Evolutionary conservation across 2,329 filamentous ascomycete genomes (phyloP), one percentile per base, ranked within the genome.

Genomic region (Colletotrichum nymphaeae): DNA sequence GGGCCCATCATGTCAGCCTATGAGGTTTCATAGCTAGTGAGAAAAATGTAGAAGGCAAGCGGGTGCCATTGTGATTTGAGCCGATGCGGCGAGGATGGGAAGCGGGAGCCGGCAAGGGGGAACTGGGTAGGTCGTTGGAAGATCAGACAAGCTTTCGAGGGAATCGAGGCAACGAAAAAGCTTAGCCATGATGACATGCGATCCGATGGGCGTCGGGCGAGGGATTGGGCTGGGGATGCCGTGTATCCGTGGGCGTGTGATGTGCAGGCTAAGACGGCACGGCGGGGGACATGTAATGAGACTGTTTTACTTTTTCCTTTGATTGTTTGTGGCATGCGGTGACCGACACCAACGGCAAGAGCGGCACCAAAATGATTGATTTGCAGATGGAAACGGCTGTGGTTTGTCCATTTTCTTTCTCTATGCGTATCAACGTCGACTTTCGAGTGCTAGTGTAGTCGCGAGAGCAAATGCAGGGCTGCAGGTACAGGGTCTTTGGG

Each of bases 141-240:
- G 55, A 66, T 65, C 71, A 73, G 71, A 73, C 71, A 73, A 73
- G 71, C 71, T 71, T 73, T 42, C 14, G 14, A 42, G 37, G 37
- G 37, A 42, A 42, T 42, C 67, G 71, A 66, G 60, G 67, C 67
- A 71, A 70, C 56, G 52, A 73, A 71, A 56, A 73, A 73, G 71
- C 71, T 73, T 73, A 71, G 71, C 71, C 35, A 37, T 37, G 46
- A 70, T 73, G 71, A 60, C 60, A 60, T 14, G 16, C 60, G 67
- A 65, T 72, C 53, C 56, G 67, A 65, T 49, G 70, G 32, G 22
- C 28, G 46, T 22, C 66, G 26, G 56, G 55, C 24, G 24, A 63
- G 58, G 42, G 22, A 49, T 52, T 35, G 67, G 42, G 53, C 35
- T 52, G 46, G 37, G 62, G 53, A 35, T 32, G 24, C 32, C 22